A percentile compares a stretch with the other conserved stretches of the same genome.
Evolutionary conservation across 2,329 filamentous ascomycete genomes (phyloP).

Genomic region (Colletotrichum limetticola): DNA sequence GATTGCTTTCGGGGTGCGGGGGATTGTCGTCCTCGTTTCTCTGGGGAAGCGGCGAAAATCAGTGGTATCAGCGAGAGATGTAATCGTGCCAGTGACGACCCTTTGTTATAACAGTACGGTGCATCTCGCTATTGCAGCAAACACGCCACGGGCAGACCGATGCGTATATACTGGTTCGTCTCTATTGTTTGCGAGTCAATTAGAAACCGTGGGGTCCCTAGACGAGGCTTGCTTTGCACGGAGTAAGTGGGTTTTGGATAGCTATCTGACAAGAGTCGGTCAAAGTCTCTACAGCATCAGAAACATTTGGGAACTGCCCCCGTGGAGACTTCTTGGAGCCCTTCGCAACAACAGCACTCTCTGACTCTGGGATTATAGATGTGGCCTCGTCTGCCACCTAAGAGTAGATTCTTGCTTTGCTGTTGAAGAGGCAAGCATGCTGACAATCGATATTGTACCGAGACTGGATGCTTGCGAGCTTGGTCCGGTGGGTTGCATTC

Average conservation of each 20-base stretch:
- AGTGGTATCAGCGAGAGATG: not conserved
- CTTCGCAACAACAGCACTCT: not conserved
- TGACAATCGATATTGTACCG: not conserved
- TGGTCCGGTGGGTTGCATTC: not conserved
- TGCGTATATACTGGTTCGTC: not conserved
- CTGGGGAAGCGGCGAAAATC: not conserved
- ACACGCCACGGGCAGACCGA: not conserved
- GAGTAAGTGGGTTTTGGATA: too few relatives aligned
- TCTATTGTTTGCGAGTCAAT: not conserved
- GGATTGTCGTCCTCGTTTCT: not conserved
- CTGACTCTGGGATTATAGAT: not conserved
- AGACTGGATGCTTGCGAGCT: not conserved
- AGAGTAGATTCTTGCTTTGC: not conserved
- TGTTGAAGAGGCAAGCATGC: too few relatives aligned
- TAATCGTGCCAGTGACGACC: not conserved
- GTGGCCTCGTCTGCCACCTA: not conserved
- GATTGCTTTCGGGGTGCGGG: not conserved
- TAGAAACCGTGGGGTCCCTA: too few relatives aligned
- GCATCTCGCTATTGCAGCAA: not conserved
- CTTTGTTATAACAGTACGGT: not conserved
- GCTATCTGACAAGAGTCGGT: not conserved
- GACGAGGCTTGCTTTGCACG: too few relatives aligned
- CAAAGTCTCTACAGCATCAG: not conserved
- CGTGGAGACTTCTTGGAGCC: not conserved
- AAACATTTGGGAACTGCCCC: not conserved